Conservation (phyloP, 2,329 filamentous ascomycete species). For the Phyllosticta citrichinensis region DNA sequence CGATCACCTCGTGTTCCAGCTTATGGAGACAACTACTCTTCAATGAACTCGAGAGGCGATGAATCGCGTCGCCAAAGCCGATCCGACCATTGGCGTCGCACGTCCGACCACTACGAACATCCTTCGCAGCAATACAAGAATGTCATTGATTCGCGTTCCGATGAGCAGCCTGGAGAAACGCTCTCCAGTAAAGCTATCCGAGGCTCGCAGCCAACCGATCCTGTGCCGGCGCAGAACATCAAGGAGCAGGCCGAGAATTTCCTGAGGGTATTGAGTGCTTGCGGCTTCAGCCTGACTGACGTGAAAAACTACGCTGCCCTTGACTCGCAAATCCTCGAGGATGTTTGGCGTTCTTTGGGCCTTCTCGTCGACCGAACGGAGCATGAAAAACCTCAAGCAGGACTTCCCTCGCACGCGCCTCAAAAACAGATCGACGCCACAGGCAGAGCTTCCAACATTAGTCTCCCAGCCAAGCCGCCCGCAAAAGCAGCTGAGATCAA, state of each 20-base stretch:
- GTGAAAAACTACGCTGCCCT: constrained; percentile 63
- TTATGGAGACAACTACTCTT: background rate
- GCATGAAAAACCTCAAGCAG: background rate
- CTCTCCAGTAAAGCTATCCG: background rate
- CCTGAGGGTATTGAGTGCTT: constrained; percentile 44
- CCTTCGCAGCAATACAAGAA: background rate
- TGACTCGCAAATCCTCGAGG: constrained; percentile 36
- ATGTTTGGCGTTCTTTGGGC: constrained; percentile 6
- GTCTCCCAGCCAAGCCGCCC: constrained; percentile 18
- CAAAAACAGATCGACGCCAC: background rate
- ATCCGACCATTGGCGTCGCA: background rate
- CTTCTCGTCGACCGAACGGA: background rate
- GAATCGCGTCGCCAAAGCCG: background rate
- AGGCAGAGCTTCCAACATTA: constrained; percentile 13
- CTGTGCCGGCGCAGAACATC: background rate
- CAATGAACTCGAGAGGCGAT: background rate
- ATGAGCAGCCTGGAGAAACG: background rate
- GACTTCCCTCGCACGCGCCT: background rate
- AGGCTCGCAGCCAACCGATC: background rate
- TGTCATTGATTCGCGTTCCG: background rate
- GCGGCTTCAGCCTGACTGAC: constrained; percentile 53
- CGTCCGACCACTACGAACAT: background rate
- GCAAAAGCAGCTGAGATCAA: background rate
- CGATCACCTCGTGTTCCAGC: background rate
- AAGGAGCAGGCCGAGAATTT: constrained; percentile 23